phyloP scores from a whole-genome alignment of 805 yeast species.

The Zygoascus flipseniorum region DNA sequence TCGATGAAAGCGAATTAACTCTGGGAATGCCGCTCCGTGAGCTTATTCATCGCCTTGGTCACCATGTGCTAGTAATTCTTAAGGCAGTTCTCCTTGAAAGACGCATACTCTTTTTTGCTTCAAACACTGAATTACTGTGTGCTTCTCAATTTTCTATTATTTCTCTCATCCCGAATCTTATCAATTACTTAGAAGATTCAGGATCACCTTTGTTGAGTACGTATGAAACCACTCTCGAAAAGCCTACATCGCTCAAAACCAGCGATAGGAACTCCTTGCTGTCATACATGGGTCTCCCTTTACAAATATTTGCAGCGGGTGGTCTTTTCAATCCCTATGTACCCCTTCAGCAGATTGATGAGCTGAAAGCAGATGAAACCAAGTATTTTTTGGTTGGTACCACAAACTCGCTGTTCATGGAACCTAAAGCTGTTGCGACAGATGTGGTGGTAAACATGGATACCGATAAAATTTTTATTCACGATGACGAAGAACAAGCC shows the following conservation, averaged over 20 bases:
- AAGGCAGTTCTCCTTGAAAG: constrained; percentile 74
- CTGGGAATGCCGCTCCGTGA: constrained; percentile 68
- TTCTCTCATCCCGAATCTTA: constrained; percentile 72
- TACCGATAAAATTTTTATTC: constrained; percentile 1
- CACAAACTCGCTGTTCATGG: constrained; percentile 72
- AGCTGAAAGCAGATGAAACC: constrained; percentile 48
- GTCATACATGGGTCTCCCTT: constrained; percentile 77
- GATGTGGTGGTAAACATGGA: constrained; percentile 7
- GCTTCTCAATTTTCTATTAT: constrained; percentile 76
- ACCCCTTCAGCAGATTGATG: constrained; percentile 86
- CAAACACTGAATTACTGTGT: constrained; percentile 71
- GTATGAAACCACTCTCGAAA: constrained; percentile 41
- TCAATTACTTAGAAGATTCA: constrained; percentile 62
- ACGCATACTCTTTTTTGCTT: constrained; percentile 66
- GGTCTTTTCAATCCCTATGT: constrained; percentile 88
- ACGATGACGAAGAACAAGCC: constrained; percentile 22
- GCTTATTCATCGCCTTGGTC: constrained; percentile 49
- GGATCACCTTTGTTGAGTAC: constrained; percentile 68
- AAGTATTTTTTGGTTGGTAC: constrained; percentile 72
- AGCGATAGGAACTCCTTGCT: constrained; percentile 72
- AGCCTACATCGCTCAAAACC: constrained; percentile 62
- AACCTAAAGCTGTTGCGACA: constrained; percentile 37
- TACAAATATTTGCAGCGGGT: constrained; percentile 76
- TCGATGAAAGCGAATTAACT: constrained; percentile 51
- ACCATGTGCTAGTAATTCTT: constrained; percentile 54